Percentiles rank a stretch among this genome's conserved stretches.
These are phyloP conservation scores for Chamaecrista fasciculata DNA, from an alignment of 306 rosid species.

Conservation along the genomic window DNA sequence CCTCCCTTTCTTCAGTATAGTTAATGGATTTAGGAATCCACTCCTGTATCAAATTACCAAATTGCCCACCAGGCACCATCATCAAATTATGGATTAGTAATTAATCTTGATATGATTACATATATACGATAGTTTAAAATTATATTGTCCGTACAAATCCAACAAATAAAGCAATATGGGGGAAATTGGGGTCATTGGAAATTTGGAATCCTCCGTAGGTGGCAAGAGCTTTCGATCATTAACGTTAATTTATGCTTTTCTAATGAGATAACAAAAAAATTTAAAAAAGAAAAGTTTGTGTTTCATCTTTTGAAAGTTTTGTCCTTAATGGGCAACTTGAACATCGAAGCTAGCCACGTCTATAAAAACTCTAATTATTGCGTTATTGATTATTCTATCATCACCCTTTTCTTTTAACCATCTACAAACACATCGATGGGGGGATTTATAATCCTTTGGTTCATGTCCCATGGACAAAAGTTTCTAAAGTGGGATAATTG, in stretches of 20 bases:
- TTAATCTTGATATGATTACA: too few species aligned
- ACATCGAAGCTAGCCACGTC: slow-evolving; percentile 44
- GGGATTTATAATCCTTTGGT: slow-evolving; percentile 38
- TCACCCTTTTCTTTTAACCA: slow-evolving; percentile 43
- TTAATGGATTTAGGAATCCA: too few species aligned
- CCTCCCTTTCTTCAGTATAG: not conserved
- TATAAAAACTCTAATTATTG: slow-evolving; percentile 28
- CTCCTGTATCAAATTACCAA: not conserved
- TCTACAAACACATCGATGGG: slow-evolving; percentile 69
- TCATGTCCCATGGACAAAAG: slow-evolving; percentile 75
- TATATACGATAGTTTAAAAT: too few species aligned
- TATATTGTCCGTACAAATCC: slow-evolving; percentile 61
- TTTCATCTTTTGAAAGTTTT: slow-evolving; percentile 30
- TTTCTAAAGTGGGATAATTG: slow-evolving; percentile 40
- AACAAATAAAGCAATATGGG: slow-evolving; percentile 42
- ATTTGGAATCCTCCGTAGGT: slow-evolving; percentile 53
- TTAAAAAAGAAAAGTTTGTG: slow-evolving; percentile 28
- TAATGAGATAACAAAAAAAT: too few species aligned
- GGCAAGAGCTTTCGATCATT: slow-evolving; percentile 42
- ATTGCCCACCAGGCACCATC: not conserved
- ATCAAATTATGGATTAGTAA: too few species aligned
- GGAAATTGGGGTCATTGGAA: slow-evolving; percentile 32
- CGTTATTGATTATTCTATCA: not conserved
- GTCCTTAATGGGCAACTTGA: slow-evolving; percentile 53
- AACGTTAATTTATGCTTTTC: not conserved